phyloP scores from a whole-genome alignment of 2,329 filamentous ascomycete genomes.

The Microcera coccophila region DNA sequence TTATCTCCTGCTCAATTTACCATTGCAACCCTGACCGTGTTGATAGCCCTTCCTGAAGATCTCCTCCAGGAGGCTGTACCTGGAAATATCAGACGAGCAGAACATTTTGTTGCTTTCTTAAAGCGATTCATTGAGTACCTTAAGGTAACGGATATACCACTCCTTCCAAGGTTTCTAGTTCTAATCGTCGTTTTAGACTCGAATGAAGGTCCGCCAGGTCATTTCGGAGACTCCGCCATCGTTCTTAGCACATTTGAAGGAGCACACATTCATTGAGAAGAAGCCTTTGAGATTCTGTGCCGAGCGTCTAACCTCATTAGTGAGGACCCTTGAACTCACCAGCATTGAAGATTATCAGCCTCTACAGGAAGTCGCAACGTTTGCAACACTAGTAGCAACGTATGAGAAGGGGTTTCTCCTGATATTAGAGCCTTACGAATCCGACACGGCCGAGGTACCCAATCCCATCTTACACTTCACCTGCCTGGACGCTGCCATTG shows the following conservation, averaged over 20 bases:
- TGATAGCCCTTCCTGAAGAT: constrained; percentile 78
- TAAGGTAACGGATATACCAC: constrained; percentile 49
- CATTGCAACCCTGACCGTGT: constrained; percentile 4
- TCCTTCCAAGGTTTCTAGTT: not conserved
- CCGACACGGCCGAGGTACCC: constrained; percentile 88
- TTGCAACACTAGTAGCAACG: constrained; percentile 91
- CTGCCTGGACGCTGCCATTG: constrained; percentile 93
- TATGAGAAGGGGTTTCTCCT: constrained; percentile 96
- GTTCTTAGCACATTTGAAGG: constrained; percentile 87
- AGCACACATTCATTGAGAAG: constrained; percentile 95
- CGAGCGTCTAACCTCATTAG: constrained; percentile 88
- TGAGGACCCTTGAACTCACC: constrained; percentile 89
- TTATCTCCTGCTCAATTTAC: not conserved
- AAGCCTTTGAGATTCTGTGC: constrained; percentile 94
- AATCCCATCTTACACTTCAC: constrained; percentile 98
- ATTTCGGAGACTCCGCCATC: constrained; percentile 96
- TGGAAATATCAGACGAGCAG: constrained; percentile 90
- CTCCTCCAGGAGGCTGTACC: constrained; percentile 92
- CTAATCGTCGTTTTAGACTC: constrained; percentile 52
- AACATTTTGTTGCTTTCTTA: constrained; percentile 92
- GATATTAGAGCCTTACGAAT: constrained; percentile 96
- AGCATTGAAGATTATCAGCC: constrained; percentile 98
- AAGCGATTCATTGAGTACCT: constrained; percentile 97
- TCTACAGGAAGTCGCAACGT: constrained; percentile 94
- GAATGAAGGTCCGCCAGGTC: constrained; percentile 97